A percentile compares a stretch with the other conserved stretches of the same genome.
Conservation (phyloP, 257 asterid genomes). For the Penstemon eatonii region DNA sequence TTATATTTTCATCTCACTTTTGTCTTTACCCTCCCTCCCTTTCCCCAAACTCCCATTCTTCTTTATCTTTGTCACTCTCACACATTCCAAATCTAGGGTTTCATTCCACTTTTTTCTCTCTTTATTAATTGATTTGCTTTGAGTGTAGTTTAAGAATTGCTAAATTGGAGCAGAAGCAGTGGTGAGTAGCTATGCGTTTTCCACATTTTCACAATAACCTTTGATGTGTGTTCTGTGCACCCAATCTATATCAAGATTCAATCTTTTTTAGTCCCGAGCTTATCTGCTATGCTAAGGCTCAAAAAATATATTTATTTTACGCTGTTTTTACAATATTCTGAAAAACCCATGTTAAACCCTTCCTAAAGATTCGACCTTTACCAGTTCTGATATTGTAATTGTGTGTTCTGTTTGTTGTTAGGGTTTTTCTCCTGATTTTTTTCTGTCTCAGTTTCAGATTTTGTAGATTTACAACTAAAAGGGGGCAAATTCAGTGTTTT, state of each 20-base stretch:
- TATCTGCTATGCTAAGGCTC: constrained; percentile 15
- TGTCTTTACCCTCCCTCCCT: constrained; percentile 68
- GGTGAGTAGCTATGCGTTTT: constrained; percentile 33
- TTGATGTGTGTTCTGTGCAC: constrained; percentile 31
- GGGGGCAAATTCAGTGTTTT: no score
- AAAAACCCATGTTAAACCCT: not conserved
- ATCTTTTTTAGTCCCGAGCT: constrained; percentile 14
- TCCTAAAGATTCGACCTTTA: no score
- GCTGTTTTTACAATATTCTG: not conserved
- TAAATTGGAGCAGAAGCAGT: constrained; percentile 34
- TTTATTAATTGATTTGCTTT: constrained; percentile 27
- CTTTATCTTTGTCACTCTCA: constrained; percentile 27
- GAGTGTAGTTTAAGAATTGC: constrained; percentile 23
- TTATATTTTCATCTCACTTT: constrained; percentile 53
- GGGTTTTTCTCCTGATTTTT: not conserved
- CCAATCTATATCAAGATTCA: constrained; percentile 22
- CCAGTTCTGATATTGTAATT: no score
- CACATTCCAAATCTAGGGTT: constrained; percentile 80
- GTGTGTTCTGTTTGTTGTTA: no score
- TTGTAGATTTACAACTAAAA: not conserved
- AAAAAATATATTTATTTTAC: not conserved
- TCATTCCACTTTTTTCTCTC: constrained; percentile 28
- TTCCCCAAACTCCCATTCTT: constrained; percentile 36
- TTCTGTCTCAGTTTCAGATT: not conserved
- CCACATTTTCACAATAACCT: constrained; percentile 42